A percentile compares a stretch with the other conserved stretches of the same genome.
These are phyloP conservation scores for Aureobasidium sp. DNA, from an alignment of 2,329 filamentous ascomycete genomes.

Conservation along the genomic window DNA sequence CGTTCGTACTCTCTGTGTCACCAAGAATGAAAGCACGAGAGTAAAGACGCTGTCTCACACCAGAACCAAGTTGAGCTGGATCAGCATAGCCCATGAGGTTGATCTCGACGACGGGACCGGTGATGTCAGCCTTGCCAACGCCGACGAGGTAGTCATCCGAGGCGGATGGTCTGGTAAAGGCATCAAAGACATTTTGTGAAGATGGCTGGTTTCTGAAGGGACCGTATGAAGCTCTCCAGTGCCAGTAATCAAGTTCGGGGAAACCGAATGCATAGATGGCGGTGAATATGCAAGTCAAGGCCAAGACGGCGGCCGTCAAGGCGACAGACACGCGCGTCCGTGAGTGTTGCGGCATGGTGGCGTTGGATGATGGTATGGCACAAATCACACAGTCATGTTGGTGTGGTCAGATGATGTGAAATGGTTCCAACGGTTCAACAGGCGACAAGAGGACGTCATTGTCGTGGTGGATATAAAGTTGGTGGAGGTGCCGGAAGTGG, in stretches of 20 bases:
- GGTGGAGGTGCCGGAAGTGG: not conserved
- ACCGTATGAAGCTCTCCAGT: conserved; percentile 20
- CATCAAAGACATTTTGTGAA: not conserved
- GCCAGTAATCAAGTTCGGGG: conserved; percentile 31
- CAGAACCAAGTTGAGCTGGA: conserved; percentile 70
- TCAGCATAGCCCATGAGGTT: conserved; percentile 91
- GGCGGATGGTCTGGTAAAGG: conserved; percentile 15
- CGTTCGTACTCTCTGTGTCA: conserved; percentile 53
- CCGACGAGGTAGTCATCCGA: conserved; percentile 53
- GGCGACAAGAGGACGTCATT: not conserved
- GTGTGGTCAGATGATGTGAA: not conserved
- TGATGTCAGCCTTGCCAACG: conserved; percentile 65
- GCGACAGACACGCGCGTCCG: conserved; percentile 27
- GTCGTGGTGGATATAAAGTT: not conserved
- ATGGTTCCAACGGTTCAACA: not conserved
- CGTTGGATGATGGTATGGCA: not conserved
- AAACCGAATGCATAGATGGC: conserved; percentile 29
- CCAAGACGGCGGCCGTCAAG: conserved; percentile 28
- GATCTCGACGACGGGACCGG: conserved; percentile 78
- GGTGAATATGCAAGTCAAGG: conserved; percentile 28
- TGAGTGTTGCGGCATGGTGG: not conserved
- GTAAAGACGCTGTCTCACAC: conserved; percentile 79
- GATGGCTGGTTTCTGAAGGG: not conserved
- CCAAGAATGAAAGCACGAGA: conserved; percentile 84
- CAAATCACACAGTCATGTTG: not conserved